phyloP scores from a whole-genome alignment of 2,329 filamentous ascomycete species.

The Penicillium nordicum region DNA sequence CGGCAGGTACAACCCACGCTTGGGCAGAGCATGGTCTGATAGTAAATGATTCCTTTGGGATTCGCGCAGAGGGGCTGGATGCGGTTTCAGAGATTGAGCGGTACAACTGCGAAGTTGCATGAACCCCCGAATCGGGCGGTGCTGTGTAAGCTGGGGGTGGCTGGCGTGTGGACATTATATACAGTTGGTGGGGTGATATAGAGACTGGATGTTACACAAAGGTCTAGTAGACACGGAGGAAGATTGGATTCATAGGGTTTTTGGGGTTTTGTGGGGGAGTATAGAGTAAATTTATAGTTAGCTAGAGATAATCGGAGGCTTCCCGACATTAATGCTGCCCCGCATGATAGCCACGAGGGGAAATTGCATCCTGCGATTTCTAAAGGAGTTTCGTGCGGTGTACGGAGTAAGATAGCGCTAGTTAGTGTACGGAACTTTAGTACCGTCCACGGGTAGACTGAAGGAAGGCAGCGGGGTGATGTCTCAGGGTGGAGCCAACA shows the following conservation, averaged over 20 bases:
- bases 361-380: conserved; percentile 3
- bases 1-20: conserved; percentile 68
- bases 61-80: conserved; percentile 26
- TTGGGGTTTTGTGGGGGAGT: no score
- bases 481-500: background rate
- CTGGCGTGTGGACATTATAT: conserved; percentile 29
- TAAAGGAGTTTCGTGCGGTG: background rate
- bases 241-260: background rate
- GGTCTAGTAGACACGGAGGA: no score
- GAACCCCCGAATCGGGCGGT: conserved; percentile 33
- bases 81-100: conserved; percentile 38
- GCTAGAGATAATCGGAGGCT: background rate
- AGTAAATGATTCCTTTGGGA: conserved; percentile 50
- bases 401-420: background rate
- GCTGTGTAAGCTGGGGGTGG: conserved; percentile 42
- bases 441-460: background rate
- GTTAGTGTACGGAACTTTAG: background rate
- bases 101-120: conserved; percentile 37
- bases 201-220: background rate
- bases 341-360: background rate
- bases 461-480: background rate
- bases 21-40: conserved; percentile 70
- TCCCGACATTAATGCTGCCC: background rate
- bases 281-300: background rate
- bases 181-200: background rate